Evolutionary conservation across 805 yeast genomes (phyloP).

Genomic region (Clavispora phyllophila): DNA sequence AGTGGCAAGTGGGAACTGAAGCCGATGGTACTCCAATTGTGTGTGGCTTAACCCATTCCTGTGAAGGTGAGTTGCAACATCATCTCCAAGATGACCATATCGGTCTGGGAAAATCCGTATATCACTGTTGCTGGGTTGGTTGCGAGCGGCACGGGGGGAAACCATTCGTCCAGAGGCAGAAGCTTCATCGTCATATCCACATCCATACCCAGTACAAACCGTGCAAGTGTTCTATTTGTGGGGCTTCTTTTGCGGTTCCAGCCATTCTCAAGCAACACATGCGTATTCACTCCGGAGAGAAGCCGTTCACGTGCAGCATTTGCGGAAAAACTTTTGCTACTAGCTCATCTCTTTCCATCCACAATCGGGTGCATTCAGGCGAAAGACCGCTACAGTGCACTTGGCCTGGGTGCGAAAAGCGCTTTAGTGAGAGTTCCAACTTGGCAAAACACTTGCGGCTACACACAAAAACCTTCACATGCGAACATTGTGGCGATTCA

Average conservation of each 20-base stretch:
- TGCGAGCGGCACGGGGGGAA: slow-evolving; percentile 60
- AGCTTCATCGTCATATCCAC: slow-evolving; percentile 78
- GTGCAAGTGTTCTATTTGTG: slow-evolving; percentile 64
- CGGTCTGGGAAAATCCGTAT: slow-evolving; percentile 64
- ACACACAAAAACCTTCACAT: slow-evolving; percentile 53
- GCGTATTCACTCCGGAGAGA: slow-evolving; percentile 85
- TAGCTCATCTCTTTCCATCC: slow-evolving; percentile 76
- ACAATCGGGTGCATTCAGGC: slow-evolving; percentile 82
- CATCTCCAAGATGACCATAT: slow-evolving; percentile 70
- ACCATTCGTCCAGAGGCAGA: slow-evolving; percentile 78
- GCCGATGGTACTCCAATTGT: slow-evolving; percentile 24
- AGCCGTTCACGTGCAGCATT: slow-evolving; percentile 67
- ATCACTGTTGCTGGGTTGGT: slow-evolving; percentile 72
- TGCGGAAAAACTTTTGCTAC: slow-evolving; percentile 83
- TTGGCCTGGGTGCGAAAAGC: slow-evolving; percentile 73
- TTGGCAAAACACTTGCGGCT: slow-evolving; percentile 82
- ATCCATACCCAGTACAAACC: slow-evolving; percentile 87
- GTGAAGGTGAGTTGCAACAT: slow-evolving; percentile 59
- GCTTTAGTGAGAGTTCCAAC: slow-evolving; percentile 86
- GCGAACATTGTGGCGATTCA: slow-evolving; percentile 48
- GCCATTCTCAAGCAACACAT: slow-evolving; percentile 74
- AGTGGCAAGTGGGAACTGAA: slow-evolving; percentile 34
- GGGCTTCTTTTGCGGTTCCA: slow-evolving; percentile 69
- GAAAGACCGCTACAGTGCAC: slow-evolving; percentile 81
- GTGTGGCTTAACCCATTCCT: slow-evolving; percentile 49